Evolutionary conservation across 345 rosid species (phyloP).

Genomic region (Populus euphratica): DNA sequence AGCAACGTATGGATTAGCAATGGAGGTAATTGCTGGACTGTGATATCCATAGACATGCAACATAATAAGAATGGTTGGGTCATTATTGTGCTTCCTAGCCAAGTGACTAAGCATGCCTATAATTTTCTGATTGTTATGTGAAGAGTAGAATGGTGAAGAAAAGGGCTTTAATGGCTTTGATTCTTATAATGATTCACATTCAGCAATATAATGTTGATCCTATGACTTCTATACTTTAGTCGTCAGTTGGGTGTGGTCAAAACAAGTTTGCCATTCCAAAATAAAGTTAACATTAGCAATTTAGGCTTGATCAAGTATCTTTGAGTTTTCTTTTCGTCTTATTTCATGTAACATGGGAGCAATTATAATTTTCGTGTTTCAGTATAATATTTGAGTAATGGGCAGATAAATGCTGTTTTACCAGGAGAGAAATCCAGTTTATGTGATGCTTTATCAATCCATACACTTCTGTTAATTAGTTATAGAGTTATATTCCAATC

Average conservation of each 20-base stretch:
- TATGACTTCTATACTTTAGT: neutral
- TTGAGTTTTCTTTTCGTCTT: too few species aligned
- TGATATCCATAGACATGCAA: neutral
- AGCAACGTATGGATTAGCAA: slow-evolving; percentile 94
- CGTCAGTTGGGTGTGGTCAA: too few species aligned
- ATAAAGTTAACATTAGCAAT: too few species aligned
- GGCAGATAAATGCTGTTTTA: too few species aligned
- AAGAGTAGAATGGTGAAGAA: neutral
- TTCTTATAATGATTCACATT: neutral
- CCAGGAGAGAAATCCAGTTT: too few species aligned
- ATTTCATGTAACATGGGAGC: too few species aligned
- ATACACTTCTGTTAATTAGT: too few species aligned
- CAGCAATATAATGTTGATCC: neutral
- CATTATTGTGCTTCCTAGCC: neutral
- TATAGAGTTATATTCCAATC: neutral
- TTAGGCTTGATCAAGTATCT: too few species aligned
- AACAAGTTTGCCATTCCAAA: too few species aligned
- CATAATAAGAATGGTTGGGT: neutral
- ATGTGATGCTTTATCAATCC: too few species aligned
- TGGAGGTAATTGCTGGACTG: slow-evolving; percentile 65
- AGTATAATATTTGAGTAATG: too few species aligned
- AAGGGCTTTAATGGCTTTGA: neutral
- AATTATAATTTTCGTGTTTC: too few species aligned
- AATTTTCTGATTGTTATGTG: neutral
- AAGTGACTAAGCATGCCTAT: neutral